Evolutionary conservation across 129 eudicot genomes (phyloP).

Genomic region (Smallanthus sonchifolius): DNA sequence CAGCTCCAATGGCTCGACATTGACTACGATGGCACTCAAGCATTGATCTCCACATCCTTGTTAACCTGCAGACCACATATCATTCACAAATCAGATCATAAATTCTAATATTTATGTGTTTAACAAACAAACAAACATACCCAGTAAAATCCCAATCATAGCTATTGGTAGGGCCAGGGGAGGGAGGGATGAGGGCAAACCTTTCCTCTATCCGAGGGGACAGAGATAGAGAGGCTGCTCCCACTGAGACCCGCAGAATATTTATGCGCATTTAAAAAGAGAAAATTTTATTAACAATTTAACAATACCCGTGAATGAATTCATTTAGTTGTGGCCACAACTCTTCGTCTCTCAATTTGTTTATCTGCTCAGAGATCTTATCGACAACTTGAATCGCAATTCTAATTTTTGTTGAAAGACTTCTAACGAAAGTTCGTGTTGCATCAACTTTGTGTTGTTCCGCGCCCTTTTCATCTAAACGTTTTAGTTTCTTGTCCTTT

Average conservation of each 20-base stretch:
- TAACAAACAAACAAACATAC: too few relatives aligned
- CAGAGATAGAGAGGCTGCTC: too few relatives aligned
- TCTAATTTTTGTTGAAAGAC: conserved; percentile 84
- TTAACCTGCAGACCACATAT: conserved; percentile 43
- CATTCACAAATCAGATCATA: conserved; percentile 16
- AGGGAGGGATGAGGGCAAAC: too few relatives aligned
- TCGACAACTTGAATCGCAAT: conserved; percentile 89
- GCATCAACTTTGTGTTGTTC: conserved; percentile 79
- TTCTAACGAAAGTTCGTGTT: conserved; percentile 60
- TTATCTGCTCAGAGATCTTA: conserved; percentile 84
- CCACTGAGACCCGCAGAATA: too few relatives aligned
- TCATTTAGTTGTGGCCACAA: conserved; percentile 89
- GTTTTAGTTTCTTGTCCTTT: conserved; percentile 62
- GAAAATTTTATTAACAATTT: neutral
- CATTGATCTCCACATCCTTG: conserved; percentile 87
- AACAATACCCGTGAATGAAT: conserved; percentile 82
- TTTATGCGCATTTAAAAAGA: neutral
- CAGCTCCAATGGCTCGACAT: conserved; percentile 66
- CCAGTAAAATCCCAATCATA: too few relatives aligned
- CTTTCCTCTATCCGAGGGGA: too few relatives aligned
- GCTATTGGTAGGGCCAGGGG: too few relatives aligned
- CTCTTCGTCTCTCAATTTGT: conserved; percentile 74
- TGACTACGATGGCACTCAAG: conserved; percentile 89
- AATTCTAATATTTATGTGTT: neutral
- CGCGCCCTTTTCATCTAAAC: conserved; percentile 80